phyloP scores from a whole-genome alignment of 345 rosid species.

The Schrenkiella parvula region DNA sequence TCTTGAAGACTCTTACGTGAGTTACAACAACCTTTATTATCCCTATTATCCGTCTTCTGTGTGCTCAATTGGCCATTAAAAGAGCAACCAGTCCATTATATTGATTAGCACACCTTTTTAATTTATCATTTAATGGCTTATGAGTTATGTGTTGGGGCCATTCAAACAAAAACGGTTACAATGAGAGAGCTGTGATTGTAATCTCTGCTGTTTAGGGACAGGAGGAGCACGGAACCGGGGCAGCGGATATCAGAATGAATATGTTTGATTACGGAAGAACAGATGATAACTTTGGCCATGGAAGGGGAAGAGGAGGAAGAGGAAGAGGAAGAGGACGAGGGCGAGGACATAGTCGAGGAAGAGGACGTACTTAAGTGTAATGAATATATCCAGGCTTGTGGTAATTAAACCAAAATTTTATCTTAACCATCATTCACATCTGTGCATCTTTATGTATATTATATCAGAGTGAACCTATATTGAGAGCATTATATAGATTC shows the following conservation, averaged over 20 bases:
- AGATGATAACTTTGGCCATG: constrained; percentile 23
- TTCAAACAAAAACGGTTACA: background rate
- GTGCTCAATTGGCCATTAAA: background rate
- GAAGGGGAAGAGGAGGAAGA: constrained; percentile 47
- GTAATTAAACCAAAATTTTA: background rate
- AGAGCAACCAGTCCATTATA: background rate
- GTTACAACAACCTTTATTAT: constrained; percentile 22
- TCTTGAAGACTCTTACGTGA: constrained; percentile 67
- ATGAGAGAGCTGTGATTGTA: constrained; percentile 3
- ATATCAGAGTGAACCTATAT: background rate
- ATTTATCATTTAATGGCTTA: background rate
- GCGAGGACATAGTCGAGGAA: constrained; percentile 37
- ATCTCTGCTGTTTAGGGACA: constrained; percentile 41
- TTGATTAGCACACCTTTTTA: background rate
- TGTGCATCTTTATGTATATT: background rate
- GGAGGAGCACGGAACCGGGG: constrained; percentile 38
- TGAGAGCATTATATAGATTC: background rate
- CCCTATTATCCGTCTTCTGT: background rate
- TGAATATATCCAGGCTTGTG: background rate
- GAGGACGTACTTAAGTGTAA: constrained; percentile 30
- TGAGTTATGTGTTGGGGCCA: background rate
- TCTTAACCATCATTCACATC: background rate
- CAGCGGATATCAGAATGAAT: constrained; percentile 61
- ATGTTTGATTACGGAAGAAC: constrained; percentile 72
- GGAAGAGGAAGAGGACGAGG: constrained; percentile 53